Evolutionary conservation across 176 grass and related monocot species (phyloP), one percentile per base, ranked within the genome.

Genomic region (Phragmites australis): DNA sequence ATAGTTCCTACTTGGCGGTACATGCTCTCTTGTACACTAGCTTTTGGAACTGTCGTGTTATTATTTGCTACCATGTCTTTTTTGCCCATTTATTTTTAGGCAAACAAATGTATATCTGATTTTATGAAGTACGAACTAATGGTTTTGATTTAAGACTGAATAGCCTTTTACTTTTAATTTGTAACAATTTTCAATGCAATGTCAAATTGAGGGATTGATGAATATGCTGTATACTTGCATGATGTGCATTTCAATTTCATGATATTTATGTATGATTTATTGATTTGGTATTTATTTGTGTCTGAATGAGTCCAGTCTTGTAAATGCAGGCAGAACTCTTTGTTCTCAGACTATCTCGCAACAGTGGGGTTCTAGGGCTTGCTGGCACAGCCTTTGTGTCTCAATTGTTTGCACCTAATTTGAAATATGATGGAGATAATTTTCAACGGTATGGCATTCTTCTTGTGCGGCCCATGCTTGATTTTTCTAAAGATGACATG

Each of bases 281-380:
- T 11, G 12, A 25, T 65, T 79, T 39, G 5, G 15, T 74, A 72
- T 74, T 50, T 25, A 42, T 41, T 72, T 56, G 11, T 82, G 41
- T 85, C 57, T 69, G 46, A 77, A 70, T 68, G 18, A 59, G 50
- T 44, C 6, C 32, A 67, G 37, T 77, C 65, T 40, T 88, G 5
- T 78, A 81, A 80, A 26, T 86, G 78, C 82, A 97, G 94, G 95
- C 92, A 58, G 95, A 97, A 32, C 92, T 97, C 70, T 94, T 94
- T 73, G 85, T 97, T 85, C 77, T 97, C 54, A 93, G 95, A 74
- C 55, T 97, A 72, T 97, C 95, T 83, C 91, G 95, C 61, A 90
- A 93, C 70, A 97, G 95, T 87, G 90, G 90, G 68, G 90, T 97
- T 81, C 68, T 97, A 80, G 95, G 95, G n/a, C 95, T 97, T 88